These are phyloP conservation scores for Aspergillus hiratsukae DNA, from an alignment of 2,329 filamentous ascomycete genomes.

Conservation along the genomic window DNA sequence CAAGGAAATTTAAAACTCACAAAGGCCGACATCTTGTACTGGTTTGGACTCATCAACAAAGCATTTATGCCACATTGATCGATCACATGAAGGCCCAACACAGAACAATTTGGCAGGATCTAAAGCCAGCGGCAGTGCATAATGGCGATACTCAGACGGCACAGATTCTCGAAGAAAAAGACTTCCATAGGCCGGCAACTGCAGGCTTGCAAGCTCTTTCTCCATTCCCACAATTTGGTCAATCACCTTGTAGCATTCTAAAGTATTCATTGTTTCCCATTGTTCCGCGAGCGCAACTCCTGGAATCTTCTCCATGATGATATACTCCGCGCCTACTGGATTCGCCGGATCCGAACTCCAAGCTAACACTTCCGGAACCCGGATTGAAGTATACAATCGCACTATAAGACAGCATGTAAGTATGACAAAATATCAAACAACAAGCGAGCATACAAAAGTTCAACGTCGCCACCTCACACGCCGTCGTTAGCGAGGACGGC, in stretches of 20 bases:
- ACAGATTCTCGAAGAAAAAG: slow-evolving; percentile 19
- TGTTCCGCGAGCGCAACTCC: slow-evolving; percentile 28
- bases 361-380: slow-evolving; percentile 31
- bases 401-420: slow-evolving; percentile 9
- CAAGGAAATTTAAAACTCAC: slow-evolving; percentile 8
- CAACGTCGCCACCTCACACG: slow-evolving; percentile 36
- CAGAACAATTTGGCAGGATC: slow-evolving; percentile 15
- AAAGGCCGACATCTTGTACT: slow-evolving; percentile 10
- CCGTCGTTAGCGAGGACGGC: slow-evolving; percentile 20
- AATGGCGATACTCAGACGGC: slow-evolving; percentile 3
- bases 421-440: neutral
- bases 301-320: slow-evolving; percentile 37
- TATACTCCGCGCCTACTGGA: slow-evolving; percentile 37
- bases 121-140: slow-evolving; percentile 9
- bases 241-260: slow-evolving; percentile 17
- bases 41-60: neutral
- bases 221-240: slow-evolving; percentile 24
- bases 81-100: slow-evolving; percentile 13
- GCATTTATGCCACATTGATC: slow-evolving; percentile 1
- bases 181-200: slow-evolving; percentile 34
- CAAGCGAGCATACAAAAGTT: slow-evolving; percentile 16
- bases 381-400: slow-evolving; percentile 17
- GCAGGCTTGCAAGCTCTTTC: slow-evolving; percentile 16
- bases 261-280: slow-evolving; percentile 27
- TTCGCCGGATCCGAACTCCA: slow-evolving; percentile 30